Base-by-base conservation (phyloP, 805 yeast genomes). In the Ogataea siamensis region DNA sequence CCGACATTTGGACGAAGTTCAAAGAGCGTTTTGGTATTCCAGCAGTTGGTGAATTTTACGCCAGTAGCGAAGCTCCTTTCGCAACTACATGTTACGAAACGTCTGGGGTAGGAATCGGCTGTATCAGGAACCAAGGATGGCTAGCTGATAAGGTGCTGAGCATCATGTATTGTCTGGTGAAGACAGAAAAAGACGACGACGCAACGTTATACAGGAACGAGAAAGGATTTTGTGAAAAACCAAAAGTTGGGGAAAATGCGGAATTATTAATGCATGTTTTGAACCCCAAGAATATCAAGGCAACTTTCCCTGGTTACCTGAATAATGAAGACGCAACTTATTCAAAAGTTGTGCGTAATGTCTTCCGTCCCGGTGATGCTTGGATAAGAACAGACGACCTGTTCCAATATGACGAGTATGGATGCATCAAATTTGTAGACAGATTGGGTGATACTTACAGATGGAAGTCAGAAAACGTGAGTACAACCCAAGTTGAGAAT, bases 381-480 rank as follows among this genome's bases (percentile, higher is more conserved):
- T 89, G 87, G 83, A 83, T 84, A 54, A 72, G 96, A 55, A 75
- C 87, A 18, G 97, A 96, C 28, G 98, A 89, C 59, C 69, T 89
- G 49, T 68, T 91, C 55, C 77, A 68, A 50, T 64, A 70, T 57
- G 95, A 87, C 59, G 68, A 68, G 19, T 73, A 80, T 47, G 84
- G 87, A 1, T 64, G 81, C 47, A 71, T 83, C 58, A 87, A 83
- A 62, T 89, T 89, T 61, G 87, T 88, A 30, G 98, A 89, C 67
- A 71, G 98, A 55, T 64, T 91, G 54, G 98, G 98, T 28, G 98
- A 89, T 57, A 91, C 97, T 0, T 89, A 85, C 67, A 73, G 98
- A 51, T 89, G 98, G 98, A 91, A 87, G 65, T 83, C 95, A 2
- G 98, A 89, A 64, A 89, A 89, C 60, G 96, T 91, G 8, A 80